Percentiles rank a stretch among this genome's conserved stretches.
These are phyloP conservation scores for Penicillium roqueforti DNA, from an alignment of 495 filamentous ascomycete species.

Conservation along the genomic window DNA sequence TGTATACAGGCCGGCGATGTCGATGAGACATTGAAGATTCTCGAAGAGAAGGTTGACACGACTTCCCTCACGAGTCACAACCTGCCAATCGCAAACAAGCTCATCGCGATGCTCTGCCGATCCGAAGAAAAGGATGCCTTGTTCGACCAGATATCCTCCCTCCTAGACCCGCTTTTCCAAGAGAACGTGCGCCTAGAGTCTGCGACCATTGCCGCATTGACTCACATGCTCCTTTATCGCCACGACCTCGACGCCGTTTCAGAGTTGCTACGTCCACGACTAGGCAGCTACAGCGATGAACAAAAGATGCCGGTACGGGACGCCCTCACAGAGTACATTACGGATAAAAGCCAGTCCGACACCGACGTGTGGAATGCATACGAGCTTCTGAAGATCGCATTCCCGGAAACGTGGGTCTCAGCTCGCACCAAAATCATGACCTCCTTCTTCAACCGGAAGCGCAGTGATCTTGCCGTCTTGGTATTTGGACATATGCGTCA, in stretches of 20 bases:
- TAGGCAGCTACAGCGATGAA: slow-evolving; percentile 54
- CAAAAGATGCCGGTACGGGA: slow-evolving; percentile 61
- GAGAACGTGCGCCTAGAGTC: slow-evolving; percentile 63
- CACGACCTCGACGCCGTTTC: slow-evolving; percentile 71
- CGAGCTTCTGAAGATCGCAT: slow-evolving; percentile 66
- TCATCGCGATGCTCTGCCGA: slow-evolving; percentile 68
- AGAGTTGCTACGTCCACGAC: slow-evolving; percentile 68
- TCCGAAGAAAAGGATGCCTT: slow-evolving; percentile 47
- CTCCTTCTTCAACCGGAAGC: slow-evolving; percentile 69
- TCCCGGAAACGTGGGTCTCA: slow-evolving; percentile 63
- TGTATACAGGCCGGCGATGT: slow-evolving; percentile 65
- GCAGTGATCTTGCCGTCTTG: slow-evolving; percentile 75
- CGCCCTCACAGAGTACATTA: slow-evolving; percentile 59
- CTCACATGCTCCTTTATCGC: slow-evolving; percentile 62
- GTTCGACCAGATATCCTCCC: slow-evolving; percentile 63
- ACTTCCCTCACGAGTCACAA: slow-evolving; percentile 52
- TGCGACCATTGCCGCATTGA: slow-evolving; percentile 67
- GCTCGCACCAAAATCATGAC: slow-evolving; percentile 73
- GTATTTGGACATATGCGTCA: slow-evolving; percentile 89
- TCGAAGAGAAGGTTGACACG: slow-evolving; percentile 55
- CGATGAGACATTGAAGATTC: slow-evolving; percentile 57
- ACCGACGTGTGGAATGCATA: slow-evolving; percentile 74
- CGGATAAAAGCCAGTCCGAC: slow-evolving; percentile 55
- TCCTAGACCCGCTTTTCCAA: slow-evolving; percentile 71
- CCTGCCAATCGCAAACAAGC: slow-evolving; percentile 63